phyloP scores from a whole-genome alignment of 2,329 filamentous ascomycete species.

The Alternaria brassicae region DNA sequence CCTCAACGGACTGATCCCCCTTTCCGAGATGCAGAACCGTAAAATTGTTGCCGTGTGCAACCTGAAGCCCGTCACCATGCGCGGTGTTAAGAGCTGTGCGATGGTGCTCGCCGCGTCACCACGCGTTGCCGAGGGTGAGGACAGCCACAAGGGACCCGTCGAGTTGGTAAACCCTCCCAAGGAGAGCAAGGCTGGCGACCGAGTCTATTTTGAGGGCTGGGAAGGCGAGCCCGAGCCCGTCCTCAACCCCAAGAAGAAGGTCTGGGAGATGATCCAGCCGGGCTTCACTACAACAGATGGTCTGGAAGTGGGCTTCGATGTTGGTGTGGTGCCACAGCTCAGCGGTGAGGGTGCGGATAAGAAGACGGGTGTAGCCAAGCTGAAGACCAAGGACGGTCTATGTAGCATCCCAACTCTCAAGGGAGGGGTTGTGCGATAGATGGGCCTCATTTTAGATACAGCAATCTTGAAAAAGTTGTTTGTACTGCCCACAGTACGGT shows the following conservation, averaged over 20 bases:
- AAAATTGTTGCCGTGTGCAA: constrained; percentile 97
- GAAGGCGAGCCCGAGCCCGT: constrained; percentile 90
- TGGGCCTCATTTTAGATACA: not conserved
- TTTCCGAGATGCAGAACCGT: constrained; percentile 95
- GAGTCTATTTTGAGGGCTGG: constrained; percentile 94
- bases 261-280: constrained; percentile 96
- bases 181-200: constrained; percentile 80
- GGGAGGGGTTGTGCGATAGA: constrained; percentile 81
- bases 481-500: not conserved
- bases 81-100: constrained; percentile 78
- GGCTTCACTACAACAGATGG: constrained; percentile 88
- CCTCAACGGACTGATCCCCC: constrained; percentile 87
- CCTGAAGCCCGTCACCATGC: constrained; percentile 99
- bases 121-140: constrained; percentile 79
- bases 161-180: constrained; percentile 88
- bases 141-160: constrained; percentile 85
- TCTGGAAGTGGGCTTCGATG: constrained; percentile 87
- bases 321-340: constrained; percentile 75
- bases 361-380: constrained; percentile 62
- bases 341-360: constrained; percentile 70
- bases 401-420: constrained; percentile 85
- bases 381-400: constrained; percentile 80
- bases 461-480: not conserved
- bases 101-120: constrained; percentile 98
- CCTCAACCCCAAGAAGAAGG: constrained; percentile 99